These are phyloP conservation scores for Sclerotinia sclerotiorum DNA, from an alignment of 2,329 filamentous ascomycete genomes.

Conservation along the genomic window DNA sequence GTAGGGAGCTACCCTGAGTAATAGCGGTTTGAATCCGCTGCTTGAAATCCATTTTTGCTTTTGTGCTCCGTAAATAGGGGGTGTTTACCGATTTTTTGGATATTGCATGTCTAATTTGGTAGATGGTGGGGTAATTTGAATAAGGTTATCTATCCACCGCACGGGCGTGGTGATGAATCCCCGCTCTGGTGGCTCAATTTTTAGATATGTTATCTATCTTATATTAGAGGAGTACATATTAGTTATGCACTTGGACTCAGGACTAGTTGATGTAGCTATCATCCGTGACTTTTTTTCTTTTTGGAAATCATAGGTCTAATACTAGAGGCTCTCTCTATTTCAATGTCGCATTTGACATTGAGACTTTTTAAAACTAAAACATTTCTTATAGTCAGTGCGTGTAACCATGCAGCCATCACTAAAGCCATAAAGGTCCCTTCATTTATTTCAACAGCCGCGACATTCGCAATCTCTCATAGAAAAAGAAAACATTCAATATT, in stretches of 20 bases:
- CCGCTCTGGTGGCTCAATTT: neutral
- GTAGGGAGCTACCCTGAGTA: slow-evolving; percentile 16
- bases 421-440: neutral
- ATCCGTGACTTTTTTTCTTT: too few species aligned
- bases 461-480: neutral
- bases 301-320: too few species aligned
- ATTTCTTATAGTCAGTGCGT: too few species aligned
- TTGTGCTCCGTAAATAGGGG: neutral
- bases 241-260: too few species aligned
- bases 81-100: neutral
- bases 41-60: neutral
- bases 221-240: too few species aligned
- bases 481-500: neutral
- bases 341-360: neutral
- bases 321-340: too few species aligned
- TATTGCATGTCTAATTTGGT: neutral
- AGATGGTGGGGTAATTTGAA: neutral
- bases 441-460: neutral
- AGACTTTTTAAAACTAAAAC: too few species aligned
- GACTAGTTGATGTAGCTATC: too few species aligned
- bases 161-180: neutral
- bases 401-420: neutral
- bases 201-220: too few species aligned
- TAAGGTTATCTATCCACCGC: neutral
- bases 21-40: neutral